phyloP scores from a whole-genome alignment of 2,329 filamentous ascomycete species.

The Sodiomyces alkalinus region DNA sequence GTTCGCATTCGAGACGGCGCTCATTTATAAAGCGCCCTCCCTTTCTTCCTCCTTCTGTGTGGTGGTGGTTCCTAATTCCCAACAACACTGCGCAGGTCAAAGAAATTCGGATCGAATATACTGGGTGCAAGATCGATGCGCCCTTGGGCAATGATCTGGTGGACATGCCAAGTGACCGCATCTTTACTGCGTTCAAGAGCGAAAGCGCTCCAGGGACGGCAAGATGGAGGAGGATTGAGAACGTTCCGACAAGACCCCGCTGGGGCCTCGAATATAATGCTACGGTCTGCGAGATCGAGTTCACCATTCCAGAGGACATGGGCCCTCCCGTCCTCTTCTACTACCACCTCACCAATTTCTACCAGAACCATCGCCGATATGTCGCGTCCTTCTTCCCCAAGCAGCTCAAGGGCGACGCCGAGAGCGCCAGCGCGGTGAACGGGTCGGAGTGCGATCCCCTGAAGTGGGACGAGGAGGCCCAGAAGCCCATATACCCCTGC shows the following conservation, averaged over 20 bases:
- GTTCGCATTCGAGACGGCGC: conserved; percentile 27
- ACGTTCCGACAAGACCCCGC: conserved; percentile 24
- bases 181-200: conserved; percentile 58
- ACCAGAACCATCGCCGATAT: conserved; percentile 95
- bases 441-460: conserved; percentile 65
- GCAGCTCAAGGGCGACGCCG: conserved; percentile 60
- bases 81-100: conserved; percentile 75
- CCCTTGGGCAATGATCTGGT: conserved; percentile 23
- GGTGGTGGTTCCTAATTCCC: conserved; percentile 2
- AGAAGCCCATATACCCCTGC: conserved; percentile 78
- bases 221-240: conserved; percentile 23
- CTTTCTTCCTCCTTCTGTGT: too few relatives aligned
- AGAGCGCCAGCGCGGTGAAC: conserved; percentile 44
- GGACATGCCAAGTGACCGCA: conserved; percentile 38
- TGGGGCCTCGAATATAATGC: conserved; percentile 19
- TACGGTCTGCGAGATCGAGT: conserved; percentile 56
- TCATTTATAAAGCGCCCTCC: not conserved
- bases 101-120: conserved; percentile 86
- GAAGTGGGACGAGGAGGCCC: conserved; percentile 29
- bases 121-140: conserved; percentile 50
- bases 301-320: conserved; percentile 67
- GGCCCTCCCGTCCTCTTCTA: conserved; percentile 77
- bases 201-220: conserved; percentile 22
- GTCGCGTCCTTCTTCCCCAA: conserved; percentile 75
- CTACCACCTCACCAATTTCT: conserved; percentile 94